These are phyloP conservation scores for Lojkania enalia DNA, from an alignment of 2,329 filamentous ascomycete species.

Conservation along the genomic window DNA sequence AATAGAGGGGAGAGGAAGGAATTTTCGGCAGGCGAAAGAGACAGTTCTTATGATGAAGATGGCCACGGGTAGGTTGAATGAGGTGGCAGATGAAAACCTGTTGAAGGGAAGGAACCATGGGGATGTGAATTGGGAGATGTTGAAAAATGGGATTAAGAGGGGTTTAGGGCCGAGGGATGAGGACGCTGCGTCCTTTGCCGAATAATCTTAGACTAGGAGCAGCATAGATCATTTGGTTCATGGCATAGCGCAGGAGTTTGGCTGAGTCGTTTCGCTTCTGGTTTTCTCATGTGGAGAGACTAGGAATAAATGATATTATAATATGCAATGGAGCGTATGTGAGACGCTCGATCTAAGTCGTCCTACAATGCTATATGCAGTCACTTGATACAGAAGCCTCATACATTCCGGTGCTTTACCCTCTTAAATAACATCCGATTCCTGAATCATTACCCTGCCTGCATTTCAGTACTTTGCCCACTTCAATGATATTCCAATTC, in stretches of 20 bases:
- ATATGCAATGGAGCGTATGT: too few species aligned
- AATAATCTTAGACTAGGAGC: not conserved
- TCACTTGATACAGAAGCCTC: too few species aligned
- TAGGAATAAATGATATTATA: too few species aligned
- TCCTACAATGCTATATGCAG: too few species aligned
- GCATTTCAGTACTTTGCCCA: too few species aligned
- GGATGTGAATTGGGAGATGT: conserved; percentile 56
- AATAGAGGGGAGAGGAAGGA: conserved; percentile 65
- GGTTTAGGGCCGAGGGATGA: conserved; percentile 42
- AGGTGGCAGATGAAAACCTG: conserved; percentile 39
- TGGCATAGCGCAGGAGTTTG: conserved; percentile 6
- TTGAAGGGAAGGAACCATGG: conserved; percentile 51
- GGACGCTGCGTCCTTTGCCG: conserved; percentile 14
- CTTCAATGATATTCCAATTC: too few species aligned
- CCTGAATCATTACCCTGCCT: too few species aligned
- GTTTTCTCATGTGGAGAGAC: too few species aligned
- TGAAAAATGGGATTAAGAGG: conserved; percentile 41
- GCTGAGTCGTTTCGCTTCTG: too few species aligned
- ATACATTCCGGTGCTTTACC: too few species aligned
- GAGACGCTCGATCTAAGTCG: too few species aligned
- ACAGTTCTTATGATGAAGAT: conserved; percentile 75
- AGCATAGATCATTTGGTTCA: not conserved
- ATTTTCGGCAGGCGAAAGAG: conserved; percentile 68
- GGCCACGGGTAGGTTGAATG: conserved; percentile 63
- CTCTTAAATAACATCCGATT: too few species aligned